phyloP scores from a whole-genome alignment of 805 yeast species.

The Cyberlindnera saturnus region DNA sequence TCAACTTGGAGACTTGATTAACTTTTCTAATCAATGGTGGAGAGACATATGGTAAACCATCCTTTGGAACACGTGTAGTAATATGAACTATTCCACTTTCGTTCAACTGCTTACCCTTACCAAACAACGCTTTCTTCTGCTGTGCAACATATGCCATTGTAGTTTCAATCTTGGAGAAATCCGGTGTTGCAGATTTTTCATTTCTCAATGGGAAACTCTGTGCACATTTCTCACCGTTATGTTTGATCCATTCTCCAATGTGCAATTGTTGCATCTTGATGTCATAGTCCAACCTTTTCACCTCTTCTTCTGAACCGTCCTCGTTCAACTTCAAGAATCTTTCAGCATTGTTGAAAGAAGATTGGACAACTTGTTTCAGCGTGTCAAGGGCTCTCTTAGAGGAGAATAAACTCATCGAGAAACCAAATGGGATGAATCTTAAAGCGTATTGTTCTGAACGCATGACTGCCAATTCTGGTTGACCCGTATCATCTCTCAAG shows the following conservation, averaged over 20 bases:
- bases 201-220: constrained; percentile 21
- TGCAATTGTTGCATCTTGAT: constrained; percentile 16
- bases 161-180: constrained; percentile 15
- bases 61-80: constrained; percentile 26
- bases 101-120: not conserved
- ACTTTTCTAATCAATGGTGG: constrained; percentile 32
- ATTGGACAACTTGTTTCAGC: constrained; percentile 10
- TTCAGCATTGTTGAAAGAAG: constrained; percentile 14
- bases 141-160: constrained; percentile 6
- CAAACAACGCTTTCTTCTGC: constrained; percentile 1
- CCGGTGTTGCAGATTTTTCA: constrained; percentile 10
- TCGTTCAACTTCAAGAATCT: constrained; percentile 11
- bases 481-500: constrained; percentile 8
- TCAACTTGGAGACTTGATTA: constrained; percentile 28
- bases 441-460: constrained; percentile 30
- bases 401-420: constrained; percentile 20
- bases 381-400: constrained; percentile 7
- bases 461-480: constrained; percentile 25
- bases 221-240: not conserved
- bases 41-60: constrained; percentile 31
- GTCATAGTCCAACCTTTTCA: constrained; percentile 11
- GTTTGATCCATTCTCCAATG: not conserved
- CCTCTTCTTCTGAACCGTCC: constrained; percentile 17
- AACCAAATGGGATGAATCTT: constrained; percentile 36
- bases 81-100: constrained; percentile 27